phyloP scores from a whole-genome alignment of 306 rosid genomes.

The Mimosa bimucronata region DNA sequence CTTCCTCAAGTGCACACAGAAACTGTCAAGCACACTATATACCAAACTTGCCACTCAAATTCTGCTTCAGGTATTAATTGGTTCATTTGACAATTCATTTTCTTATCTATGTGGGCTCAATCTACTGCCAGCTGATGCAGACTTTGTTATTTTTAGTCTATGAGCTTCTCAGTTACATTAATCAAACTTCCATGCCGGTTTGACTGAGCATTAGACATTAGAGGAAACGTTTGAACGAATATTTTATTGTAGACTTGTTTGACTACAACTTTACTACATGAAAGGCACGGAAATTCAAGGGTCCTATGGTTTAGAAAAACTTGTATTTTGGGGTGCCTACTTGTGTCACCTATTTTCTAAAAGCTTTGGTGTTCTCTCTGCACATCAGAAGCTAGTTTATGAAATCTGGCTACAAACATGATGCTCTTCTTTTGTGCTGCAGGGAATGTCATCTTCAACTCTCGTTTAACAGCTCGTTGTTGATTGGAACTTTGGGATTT shows the following conservation, averaged over 20 bases:
- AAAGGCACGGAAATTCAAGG: neutral
- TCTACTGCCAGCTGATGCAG: constrained; percentile 4
- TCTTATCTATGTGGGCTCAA: constrained; percentile 6
- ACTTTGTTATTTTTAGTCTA: neutral
- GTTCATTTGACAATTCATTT: constrained; percentile 2
- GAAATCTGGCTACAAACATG: constrained; percentile 2
- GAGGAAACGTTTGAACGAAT: constrained; percentile 1
- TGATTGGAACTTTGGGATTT: constrained; percentile 40
- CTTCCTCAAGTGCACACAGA: constrained; percentile 37
- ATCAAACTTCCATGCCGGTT: neutral
- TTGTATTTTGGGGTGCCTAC: neutral
- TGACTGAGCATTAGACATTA: constrained; percentile 16
- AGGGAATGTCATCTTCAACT: constrained; percentile 45
- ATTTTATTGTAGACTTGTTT: neutral
- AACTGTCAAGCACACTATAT: constrained; percentile 51
- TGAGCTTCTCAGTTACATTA: constrained; percentile 15
- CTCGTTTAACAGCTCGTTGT: constrained; percentile 46
- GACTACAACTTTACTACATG: neutral
- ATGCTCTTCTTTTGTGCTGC: constrained; percentile 38
- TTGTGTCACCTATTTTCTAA: neutral
- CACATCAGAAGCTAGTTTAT: no score
- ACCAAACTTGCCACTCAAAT: constrained; percentile 47
- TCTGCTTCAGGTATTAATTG: constrained; percentile 46
- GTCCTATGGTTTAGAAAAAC: neutral
- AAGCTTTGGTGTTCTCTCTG: neutral